phyloP scores from a whole-genome alignment of 1,139 yeast genomes.

The Taphrina wiesneri region DNA sequence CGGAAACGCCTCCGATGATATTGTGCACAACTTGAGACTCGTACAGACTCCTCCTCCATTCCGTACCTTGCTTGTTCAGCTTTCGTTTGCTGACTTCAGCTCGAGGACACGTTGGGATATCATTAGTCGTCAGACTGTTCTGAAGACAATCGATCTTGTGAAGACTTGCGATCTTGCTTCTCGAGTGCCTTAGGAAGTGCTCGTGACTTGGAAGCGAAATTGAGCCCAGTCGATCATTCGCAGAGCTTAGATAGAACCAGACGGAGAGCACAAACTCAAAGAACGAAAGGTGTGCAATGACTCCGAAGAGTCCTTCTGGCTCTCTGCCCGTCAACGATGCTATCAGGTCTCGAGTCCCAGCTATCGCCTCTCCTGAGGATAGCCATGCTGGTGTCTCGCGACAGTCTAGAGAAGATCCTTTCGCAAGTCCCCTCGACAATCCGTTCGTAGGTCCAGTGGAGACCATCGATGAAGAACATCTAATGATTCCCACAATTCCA shows the following conservation, averaged over 20 bases:
- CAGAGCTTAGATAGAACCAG: too few relatives aligned
- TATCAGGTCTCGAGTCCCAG: background rate
- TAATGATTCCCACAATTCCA: constrained; percentile 11
- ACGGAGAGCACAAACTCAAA: too few relatives aligned
- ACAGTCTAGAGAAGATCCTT: background rate
- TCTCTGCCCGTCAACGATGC: background rate
- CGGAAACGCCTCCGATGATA: background rate
- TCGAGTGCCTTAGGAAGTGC: too few relatives aligned
- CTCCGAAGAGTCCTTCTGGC: background rate
- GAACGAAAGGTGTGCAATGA: too few relatives aligned
- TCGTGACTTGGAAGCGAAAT: too few relatives aligned
- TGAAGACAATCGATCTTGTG: too few relatives aligned
- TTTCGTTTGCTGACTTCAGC: too few relatives aligned
- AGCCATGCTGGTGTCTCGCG: background rate
- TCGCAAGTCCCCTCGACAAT: constrained; percentile 11
- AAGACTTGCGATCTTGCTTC: too few relatives aligned
- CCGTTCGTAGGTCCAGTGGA: constrained; percentile 6
- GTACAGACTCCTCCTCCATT: background rate
- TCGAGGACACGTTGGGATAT: too few relatives aligned
- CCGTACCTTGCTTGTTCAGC: background rate
- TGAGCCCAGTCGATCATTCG: too few relatives aligned
- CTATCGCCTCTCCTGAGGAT: background rate
- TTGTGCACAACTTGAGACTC: background rate
- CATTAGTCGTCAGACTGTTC: too few relatives aligned
- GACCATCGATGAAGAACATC: background rate